phyloP scores from a whole-genome alignment of 2,329 filamentous ascomycete genomes.

The Penicillium capsulatum region DNA sequence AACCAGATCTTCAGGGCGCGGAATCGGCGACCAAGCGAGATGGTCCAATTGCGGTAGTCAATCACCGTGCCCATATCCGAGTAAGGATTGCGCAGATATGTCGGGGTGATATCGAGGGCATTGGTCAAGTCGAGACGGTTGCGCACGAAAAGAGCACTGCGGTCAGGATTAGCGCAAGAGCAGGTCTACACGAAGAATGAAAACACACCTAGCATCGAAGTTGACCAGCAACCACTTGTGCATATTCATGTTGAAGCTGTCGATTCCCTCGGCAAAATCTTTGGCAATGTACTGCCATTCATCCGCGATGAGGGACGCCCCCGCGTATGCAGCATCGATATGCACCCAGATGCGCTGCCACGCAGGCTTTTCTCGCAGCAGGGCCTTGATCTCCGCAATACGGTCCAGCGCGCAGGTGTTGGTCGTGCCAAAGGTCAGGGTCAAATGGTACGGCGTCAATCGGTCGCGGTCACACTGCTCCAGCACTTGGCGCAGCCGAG shows the following conservation, averaged over 20 bases:
- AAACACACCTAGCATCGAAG: slow-evolving; percentile 63
- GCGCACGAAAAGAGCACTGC: slow-evolving; percentile 74
- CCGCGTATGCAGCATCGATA: slow-evolving; percentile 89
- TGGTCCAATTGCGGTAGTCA: slow-evolving; percentile 96
- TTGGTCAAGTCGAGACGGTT: slow-evolving; percentile 71
- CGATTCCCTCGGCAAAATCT: slow-evolving; percentile 60
- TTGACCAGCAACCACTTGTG: slow-evolving; percentile 97
- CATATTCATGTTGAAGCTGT: slow-evolving; percentile 93
- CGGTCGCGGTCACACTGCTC: slow-evolving; percentile 63
- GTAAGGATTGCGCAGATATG: slow-evolving; percentile 77
- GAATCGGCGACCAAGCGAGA: slow-evolving; percentile 85
- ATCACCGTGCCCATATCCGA: slow-evolving; percentile 80
- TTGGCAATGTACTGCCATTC: slow-evolving; percentile 69
- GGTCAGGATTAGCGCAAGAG: slow-evolving; percentile 32
- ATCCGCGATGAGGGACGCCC: slow-evolving; percentile 74
- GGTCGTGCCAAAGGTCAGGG: slow-evolving; percentile 78
- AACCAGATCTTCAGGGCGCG: slow-evolving; percentile 93
- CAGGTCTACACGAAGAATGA: neutral
- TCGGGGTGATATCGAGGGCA: slow-evolving; percentile 71
- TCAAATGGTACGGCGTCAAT: slow-evolving; percentile 81
- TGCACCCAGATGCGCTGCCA: slow-evolving; percentile 77
- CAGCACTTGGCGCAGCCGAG: slow-evolving; percentile 58
- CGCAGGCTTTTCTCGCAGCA: slow-evolving; percentile 42
- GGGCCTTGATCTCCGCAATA: slow-evolving; percentile 63
- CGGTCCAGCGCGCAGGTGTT: slow-evolving; percentile 84